phyloP scores from a whole-genome alignment of 306 rosid species.

The Cyclanthera cordifolia region DNA sequence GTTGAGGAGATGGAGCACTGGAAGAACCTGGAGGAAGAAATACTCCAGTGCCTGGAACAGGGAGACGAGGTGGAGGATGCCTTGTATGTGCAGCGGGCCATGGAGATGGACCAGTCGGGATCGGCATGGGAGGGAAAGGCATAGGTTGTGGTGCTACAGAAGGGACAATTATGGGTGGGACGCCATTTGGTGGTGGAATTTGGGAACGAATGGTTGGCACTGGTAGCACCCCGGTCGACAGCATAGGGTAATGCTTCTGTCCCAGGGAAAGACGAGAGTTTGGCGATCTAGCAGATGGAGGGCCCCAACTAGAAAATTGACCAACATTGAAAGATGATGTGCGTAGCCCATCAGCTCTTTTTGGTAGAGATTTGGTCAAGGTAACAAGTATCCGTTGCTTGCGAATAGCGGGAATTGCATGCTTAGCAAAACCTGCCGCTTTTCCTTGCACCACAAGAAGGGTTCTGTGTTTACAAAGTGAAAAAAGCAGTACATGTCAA shows the following conservation, averaged over 20 bases:
- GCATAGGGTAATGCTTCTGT: conserved; percentile 48
- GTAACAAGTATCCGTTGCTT: conserved; percentile 74
- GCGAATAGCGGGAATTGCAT: conserved; percentile 68
- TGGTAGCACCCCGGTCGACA: conserved; percentile 51
- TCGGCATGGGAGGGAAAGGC: conserved; percentile 56
- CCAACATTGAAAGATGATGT: conserved; percentile 28
- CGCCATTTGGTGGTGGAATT: conserved; percentile 50
- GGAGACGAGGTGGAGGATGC: conserved; percentile 72
- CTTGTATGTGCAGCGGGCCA: conserved; percentile 66
- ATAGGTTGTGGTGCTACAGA: conserved; percentile 44
- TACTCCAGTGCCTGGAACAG: conserved; percentile 81
- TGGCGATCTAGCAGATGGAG: conserved; percentile 55
- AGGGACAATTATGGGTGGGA: conserved; percentile 54
- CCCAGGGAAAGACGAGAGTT: conserved; percentile 52
- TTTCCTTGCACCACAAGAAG: conserved; percentile 65
- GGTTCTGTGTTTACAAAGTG: conserved; percentile 32
- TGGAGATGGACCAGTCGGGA: conserved; percentile 50
- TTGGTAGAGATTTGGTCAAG: conserved; percentile 60
- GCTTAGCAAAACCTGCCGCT: conserved; percentile 56
- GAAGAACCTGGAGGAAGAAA: conserved; percentile 82
- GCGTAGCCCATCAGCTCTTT: conserved; percentile 47
- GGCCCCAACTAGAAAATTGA: conserved; percentile 49
- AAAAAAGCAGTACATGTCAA: conserved; percentile 5
- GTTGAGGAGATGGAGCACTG: conserved; percentile 41
- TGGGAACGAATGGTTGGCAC: conserved; percentile 51